Evolutionary conservation across 176 grass and related monocot species (phyloP).

Genomic region (Oryza longistaminata): DNA sequence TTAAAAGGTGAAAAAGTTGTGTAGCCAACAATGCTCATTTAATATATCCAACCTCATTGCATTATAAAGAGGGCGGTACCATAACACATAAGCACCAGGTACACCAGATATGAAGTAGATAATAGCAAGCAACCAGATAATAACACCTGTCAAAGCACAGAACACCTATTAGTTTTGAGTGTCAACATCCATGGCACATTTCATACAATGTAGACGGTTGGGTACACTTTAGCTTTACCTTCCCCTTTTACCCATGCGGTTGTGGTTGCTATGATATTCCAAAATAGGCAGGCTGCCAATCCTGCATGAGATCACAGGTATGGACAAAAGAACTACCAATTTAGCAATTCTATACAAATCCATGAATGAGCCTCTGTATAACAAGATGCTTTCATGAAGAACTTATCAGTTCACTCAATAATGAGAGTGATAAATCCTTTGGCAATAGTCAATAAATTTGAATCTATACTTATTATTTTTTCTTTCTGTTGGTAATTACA

Average conservation of each 20-base stretch:
- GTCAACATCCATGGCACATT: slow-evolving; percentile 1
- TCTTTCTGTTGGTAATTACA: slow-evolving; percentile 8
- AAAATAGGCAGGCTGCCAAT: slow-evolving; percentile 67
- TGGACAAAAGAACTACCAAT: not conserved
- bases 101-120: slow-evolving; percentile 97
- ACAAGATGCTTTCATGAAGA: not conserved
- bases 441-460: not conserved
- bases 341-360: slow-evolving; percentile 3
- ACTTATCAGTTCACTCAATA: slow-evolving; percentile 15
- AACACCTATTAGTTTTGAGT: slow-evolving; percentile 14
- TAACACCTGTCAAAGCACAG: slow-evolving; percentile 62
- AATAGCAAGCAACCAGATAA: slow-evolving; percentile 93
- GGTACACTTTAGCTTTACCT: slow-evolving; percentile 52
- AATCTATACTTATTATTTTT: slow-evolving; percentile 1
- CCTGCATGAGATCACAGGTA: slow-evolving; percentile 52
- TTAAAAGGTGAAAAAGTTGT: not conserved
- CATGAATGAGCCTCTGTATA: not conserved
- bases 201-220: slow-evolving; percentile 1
- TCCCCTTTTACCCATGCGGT: slow-evolving; percentile 91
- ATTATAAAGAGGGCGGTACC: slow-evolving; percentile 94
- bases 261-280: slow-evolving; percentile 88
- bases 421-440: slow-evolving; percentile 15
- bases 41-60: slow-evolving; percentile 74
- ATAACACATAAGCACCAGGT: slow-evolving; percentile 87
- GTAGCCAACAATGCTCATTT: not conserved